These are phyloP conservation scores for Fraxinus pennsylvanica DNA, from an alignment of 257 asterid species.

Conservation along the genomic window DNA sequence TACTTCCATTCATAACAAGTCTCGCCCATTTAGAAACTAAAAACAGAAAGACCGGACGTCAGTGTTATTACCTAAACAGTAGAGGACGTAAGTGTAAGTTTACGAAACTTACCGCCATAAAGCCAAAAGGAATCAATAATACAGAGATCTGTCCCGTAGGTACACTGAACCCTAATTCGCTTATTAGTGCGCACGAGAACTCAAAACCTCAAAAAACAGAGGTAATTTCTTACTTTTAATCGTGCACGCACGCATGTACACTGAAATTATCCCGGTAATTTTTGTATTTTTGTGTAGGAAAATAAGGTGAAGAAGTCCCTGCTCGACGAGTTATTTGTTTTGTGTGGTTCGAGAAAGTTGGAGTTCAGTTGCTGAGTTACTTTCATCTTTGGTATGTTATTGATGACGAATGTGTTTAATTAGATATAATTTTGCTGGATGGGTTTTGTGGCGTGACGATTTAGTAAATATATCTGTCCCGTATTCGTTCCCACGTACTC, in stretches of 20 bases:
- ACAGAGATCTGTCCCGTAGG: no score
- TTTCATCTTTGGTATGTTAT: constrained; percentile 33
- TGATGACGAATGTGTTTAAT: background rate
- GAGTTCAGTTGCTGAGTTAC: constrained; percentile 16
- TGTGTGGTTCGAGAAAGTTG: constrained; percentile 25
- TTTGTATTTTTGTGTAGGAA: background rate
- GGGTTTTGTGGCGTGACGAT: constrained; percentile 6
- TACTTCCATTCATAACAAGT: no score
- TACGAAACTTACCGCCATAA: no score
- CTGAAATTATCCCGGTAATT: background rate
- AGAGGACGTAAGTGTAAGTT: no score
- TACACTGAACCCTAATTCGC: no score
- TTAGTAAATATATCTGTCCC: background rate
- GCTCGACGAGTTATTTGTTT: constrained; percentile 28
- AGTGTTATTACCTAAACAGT: no score
- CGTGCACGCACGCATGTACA: background rate
- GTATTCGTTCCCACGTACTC: background rate
- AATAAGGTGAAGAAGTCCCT: constrained; percentile 26
- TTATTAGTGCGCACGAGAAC: no score
- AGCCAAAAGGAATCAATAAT: no score
- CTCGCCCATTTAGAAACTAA: no score
- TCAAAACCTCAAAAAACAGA: background rate
- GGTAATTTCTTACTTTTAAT: background rate
- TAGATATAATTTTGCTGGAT: constrained; percentile 1
- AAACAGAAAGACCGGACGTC: no score